Base-by-base conservation (phyloP, 2,329 filamentous ascomycete genomes). In the Stromatinia cepivora region DNA sequence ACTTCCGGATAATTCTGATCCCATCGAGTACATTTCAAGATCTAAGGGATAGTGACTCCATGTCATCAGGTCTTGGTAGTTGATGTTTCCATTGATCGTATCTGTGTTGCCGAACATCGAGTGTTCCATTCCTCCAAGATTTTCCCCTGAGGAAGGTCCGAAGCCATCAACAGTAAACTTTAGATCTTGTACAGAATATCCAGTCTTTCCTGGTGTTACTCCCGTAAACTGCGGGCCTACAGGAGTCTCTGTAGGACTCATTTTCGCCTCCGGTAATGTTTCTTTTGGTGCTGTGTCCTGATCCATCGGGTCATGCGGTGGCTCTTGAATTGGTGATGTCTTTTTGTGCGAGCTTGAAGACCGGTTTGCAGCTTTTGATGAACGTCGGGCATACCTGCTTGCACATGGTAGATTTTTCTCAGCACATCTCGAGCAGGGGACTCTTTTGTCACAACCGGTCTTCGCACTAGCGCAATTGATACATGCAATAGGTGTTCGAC, bases 381-480 rank as follows among this genome's bases (percentile, higher is more conserved):
- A 83, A 45, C 85, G 79, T 34, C 84, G 79, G 1, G 85, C 84
- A 75, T 82, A 86, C 20, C 85, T 79, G 2, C 83, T 81, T 6
- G 81, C 81, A 72, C 85, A 83, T 1, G 79, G 75, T n/a, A 85
- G 75, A 69, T 81, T 81, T 76, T 85, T 85, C 57, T 84, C 82
- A 8, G 79, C 76, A 69, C 84, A 85, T 68, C 83, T 79, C n/a
- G 81, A 79, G 72, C 84, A 85, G 0, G 83, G 83, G 1, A 82
- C 80, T 67, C 79, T 78, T 74, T 85, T 85, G 70, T 85, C 83
- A 69, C 84, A 85, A 10, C 81, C 82, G 2, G 83, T 84, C 76
- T 85, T 85, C 45, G 83, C 83, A 72, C 79, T 82, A 42, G 83
- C 82, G 69, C 84, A 85, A 71, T 83, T 82, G 56, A 80, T 78